Conservation (phyloP, 148 eudicot species). For the Vaccinium myrtillus region DNA sequence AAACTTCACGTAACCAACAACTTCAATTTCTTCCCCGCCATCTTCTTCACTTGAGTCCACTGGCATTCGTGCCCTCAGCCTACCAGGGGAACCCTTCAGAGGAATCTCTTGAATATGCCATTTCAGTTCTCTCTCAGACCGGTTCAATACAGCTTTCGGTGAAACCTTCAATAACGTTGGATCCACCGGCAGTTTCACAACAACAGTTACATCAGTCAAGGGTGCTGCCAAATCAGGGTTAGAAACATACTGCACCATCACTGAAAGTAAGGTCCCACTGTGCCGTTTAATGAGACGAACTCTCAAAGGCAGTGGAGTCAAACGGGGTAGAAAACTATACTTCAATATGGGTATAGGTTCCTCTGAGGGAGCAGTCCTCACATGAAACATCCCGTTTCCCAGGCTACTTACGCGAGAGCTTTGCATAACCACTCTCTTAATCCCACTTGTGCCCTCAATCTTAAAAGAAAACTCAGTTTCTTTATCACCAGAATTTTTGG, state of each 20-base stretch:
- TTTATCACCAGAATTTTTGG: slow-evolving; percentile 60
- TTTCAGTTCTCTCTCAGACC: slow-evolving; percentile 82
- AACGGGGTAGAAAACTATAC: slow-evolving; percentile 72
- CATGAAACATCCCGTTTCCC: slow-evolving; percentile 85
- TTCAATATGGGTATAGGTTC: slow-evolving; percentile 78
- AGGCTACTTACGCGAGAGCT: slow-evolving; percentile 78
- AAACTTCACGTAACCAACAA: slow-evolving; percentile 70
- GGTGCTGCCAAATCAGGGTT: slow-evolving; percentile 81
- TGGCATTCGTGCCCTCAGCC: slow-evolving; percentile 82
- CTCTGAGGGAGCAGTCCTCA: slow-evolving; percentile 60
- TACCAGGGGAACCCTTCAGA: slow-evolving; percentile 71
- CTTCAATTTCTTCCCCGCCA: slow-evolving; percentile 72
- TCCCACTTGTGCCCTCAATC: slow-evolving; percentile 58
- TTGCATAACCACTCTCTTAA: slow-evolving; percentile 70
- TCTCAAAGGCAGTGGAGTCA: slow-evolving; percentile 79
- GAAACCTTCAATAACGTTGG: slow-evolving; percentile 77
- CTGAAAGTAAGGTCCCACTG: slow-evolving; percentile 81
- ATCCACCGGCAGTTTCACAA: slow-evolving; percentile 81
- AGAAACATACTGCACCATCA: slow-evolving; percentile 87
- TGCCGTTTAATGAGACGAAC: slow-evolving; percentile 81
- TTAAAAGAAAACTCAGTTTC: slow-evolving; percentile 94
- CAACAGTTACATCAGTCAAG: slow-evolving; percentile 66
- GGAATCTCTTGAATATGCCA: slow-evolving; percentile 91
- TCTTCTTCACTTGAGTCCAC: slow-evolving; percentile 77
- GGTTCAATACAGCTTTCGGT: slow-evolving; percentile 86